Percentiles rank a stretch among this genome's conserved stretches.
Evolutionary conservation across 805 yeast species (phyloP).

Genomic region (Schizosaccharomyces lindneri): DNA sequence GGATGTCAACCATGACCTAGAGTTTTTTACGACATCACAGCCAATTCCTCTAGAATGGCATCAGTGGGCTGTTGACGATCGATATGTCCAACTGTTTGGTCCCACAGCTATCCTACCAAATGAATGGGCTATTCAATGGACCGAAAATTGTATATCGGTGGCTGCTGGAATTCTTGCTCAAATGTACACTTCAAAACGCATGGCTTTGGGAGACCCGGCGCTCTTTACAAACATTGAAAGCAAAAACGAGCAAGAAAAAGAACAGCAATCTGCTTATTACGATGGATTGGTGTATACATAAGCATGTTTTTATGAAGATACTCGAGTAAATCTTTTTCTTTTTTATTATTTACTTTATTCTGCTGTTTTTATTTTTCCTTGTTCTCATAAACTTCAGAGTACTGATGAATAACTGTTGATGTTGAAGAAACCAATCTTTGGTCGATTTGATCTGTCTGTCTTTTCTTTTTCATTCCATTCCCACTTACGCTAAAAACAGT

Average conservation of each 20-base stretch:
- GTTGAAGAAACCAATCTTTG: too few species aligned
- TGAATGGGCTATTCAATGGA: constrained; percentile 62
- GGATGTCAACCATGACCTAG: constrained; percentile 57
- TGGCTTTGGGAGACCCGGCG: constrained; percentile 27
- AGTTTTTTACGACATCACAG: constrained; percentile 57
- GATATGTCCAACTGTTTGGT: constrained; percentile 6
- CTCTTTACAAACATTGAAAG: not conserved
- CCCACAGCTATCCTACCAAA: constrained; percentile 33
- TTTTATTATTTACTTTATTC: too few species aligned
- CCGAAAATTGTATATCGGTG: constrained; percentile 51
- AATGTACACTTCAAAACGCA: constrained; percentile 67
- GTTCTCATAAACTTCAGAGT: too few species aligned
- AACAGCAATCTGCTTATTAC: not conserved
- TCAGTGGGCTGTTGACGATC: constrained; percentile 43
- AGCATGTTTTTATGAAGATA: not conserved
- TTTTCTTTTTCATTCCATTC: too few species aligned
- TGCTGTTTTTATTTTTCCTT: too few species aligned
- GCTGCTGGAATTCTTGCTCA: constrained; percentile 76
- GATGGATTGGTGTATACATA: not conserved
- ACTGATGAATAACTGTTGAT: too few species aligned
- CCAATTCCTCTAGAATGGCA: constrained; percentile 82
- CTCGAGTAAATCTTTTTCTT: too few species aligned
- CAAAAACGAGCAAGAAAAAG: not conserved
- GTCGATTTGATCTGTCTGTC: too few species aligned
- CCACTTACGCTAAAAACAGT: too few species aligned